phyloP scores from a whole-genome alignment of 495 filamentous ascomycete genomes.

The Podospora conica region DNA sequence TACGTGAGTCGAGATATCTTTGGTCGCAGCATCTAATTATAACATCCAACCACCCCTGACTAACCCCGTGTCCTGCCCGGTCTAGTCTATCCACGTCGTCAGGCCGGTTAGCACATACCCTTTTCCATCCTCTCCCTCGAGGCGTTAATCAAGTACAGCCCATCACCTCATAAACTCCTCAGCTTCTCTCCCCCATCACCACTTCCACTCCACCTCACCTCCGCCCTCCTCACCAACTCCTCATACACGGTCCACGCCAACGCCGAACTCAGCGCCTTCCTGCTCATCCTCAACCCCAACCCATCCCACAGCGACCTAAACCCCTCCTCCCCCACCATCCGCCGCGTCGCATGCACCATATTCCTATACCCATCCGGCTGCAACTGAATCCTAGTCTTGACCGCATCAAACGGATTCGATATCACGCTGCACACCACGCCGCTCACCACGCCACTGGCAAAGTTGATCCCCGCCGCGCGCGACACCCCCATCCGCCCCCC shows the following conservation, averaged over 20 bases:
- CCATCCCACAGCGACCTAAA: conserved; percentile 78
- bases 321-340: conserved; percentile 81
- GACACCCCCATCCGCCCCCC: conserved; percentile 27
- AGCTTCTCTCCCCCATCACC: background rate
- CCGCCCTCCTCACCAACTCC: conserved; percentile 74
- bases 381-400: conserved; percentile 93
- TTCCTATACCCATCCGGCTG: conserved; percentile 79
- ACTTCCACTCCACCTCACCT: conserved; percentile 48
- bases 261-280: conserved; percentile 88
- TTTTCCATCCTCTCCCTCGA: background rate
- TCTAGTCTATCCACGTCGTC: background rate
- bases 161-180: background rate
- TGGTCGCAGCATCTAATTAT: background rate
- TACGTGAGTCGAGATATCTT: background rate
- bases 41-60: background rate
- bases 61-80: background rate
- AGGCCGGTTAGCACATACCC: background rate
- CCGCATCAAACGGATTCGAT: conserved; percentile 92
- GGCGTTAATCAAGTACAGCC: background rate
- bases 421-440: conserved; percentile 72
- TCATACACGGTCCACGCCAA: conserved; percentile 97
- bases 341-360: conserved; percentile 64
- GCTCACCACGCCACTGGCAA: conserved; percentile 66
- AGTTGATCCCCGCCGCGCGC: conserved; percentile 71
- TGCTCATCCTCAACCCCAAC: conserved; percentile 75